phyloP scores from a whole-genome alignment of 495 filamentous ascomycete genomes.

The Aspergillus haitiensis region DNA sequence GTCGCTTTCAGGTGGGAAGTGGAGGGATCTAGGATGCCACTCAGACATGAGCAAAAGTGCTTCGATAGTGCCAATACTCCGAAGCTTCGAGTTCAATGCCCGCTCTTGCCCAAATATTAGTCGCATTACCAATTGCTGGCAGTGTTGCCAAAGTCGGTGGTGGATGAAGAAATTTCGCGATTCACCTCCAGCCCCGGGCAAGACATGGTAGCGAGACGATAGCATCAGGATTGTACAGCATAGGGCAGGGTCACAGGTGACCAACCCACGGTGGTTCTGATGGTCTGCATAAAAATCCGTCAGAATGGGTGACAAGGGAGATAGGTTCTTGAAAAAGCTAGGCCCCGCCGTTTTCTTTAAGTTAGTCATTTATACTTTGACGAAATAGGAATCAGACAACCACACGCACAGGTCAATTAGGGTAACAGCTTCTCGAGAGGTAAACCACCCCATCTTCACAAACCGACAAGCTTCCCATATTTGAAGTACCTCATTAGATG shows the following conservation, averaged over 20 bases:
- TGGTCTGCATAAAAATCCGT: conserved; percentile 53
- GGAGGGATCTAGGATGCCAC: conserved; percentile 56
- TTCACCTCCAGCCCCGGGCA: conserved; percentile 52
- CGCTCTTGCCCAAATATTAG: conserved; percentile 55
- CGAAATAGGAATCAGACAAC: not conserved
- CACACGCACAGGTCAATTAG: conserved; percentile 53
- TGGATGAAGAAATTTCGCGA: conserved; percentile 57
- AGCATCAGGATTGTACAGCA: conserved; percentile 56
- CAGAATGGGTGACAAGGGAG: conserved; percentile 52
- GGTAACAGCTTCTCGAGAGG: conserved; percentile 51
- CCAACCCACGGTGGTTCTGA: conserved; percentile 43
- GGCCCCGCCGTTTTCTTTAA: not conserved
- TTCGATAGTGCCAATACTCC: conserved; percentile 54
- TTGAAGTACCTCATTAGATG: conserved; percentile 36
- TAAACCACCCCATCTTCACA: conserved; percentile 56
- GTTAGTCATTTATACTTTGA: not conserved
- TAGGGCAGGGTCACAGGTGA: conserved; percentile 50
- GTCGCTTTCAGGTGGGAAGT: conserved; percentile 54
- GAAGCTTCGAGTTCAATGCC: conserved; percentile 42
- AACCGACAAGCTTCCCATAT: conserved; percentile 53
- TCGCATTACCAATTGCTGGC: conserved; percentile 51
- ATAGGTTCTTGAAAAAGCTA: conserved; percentile 61
- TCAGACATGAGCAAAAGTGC: conserved; percentile 55
- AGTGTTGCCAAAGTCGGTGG: conserved; percentile 55
- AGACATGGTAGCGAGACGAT: conserved; percentile 52